phyloP scores from a whole-genome alignment of 2,329 filamentous ascomycete species.

The Teratosphaeria pseudoeucalypti region DNA sequence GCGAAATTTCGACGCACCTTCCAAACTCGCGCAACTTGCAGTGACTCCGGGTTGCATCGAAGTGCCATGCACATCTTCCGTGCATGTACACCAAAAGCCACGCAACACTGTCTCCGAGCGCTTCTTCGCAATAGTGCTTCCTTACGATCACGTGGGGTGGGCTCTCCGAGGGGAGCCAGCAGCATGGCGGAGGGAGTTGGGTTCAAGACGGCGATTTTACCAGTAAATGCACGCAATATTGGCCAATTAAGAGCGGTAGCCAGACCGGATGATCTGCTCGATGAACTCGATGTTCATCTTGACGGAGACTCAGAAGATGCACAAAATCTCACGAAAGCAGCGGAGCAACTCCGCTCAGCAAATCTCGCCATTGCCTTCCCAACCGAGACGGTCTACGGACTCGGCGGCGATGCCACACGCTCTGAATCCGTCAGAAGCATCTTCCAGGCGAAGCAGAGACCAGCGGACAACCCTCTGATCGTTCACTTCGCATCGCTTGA shows the following conservation, averaged over 20 bases:
- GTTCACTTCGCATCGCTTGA: conserved; percentile 75
- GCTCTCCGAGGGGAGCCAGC: background rate
- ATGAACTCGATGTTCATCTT: conserved; percentile 23
- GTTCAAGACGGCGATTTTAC: conserved; percentile 26
- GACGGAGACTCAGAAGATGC: conserved; percentile 33
- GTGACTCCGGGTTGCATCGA: background rate
- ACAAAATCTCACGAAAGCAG: conserved; percentile 52
- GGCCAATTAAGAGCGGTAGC: conserved; percentile 26
- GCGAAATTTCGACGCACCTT: background rate
- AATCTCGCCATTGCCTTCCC: conserved; percentile 84
- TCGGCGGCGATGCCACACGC: conserved; percentile 90
- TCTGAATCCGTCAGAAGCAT: conserved; percentile 80
- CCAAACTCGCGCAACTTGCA: background rate
- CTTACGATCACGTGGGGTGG: background rate
- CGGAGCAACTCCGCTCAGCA: conserved; percentile 51
- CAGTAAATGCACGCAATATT: conserved; percentile 31
- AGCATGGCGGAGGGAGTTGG: background rate
- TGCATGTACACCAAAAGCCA: background rate
- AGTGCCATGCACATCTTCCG: background rate
- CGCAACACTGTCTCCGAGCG: background rate
- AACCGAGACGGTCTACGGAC: conserved; percentile 93
- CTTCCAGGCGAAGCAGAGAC: conserved; percentile 79
- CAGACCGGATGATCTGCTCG: conserved; percentile 23
- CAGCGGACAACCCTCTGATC: conserved; percentile 91
- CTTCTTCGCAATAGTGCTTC: background rate